Conservation (phyloP, 495 filamentous ascomycete species). For the Annulohypoxylon maeteangense region DNA sequence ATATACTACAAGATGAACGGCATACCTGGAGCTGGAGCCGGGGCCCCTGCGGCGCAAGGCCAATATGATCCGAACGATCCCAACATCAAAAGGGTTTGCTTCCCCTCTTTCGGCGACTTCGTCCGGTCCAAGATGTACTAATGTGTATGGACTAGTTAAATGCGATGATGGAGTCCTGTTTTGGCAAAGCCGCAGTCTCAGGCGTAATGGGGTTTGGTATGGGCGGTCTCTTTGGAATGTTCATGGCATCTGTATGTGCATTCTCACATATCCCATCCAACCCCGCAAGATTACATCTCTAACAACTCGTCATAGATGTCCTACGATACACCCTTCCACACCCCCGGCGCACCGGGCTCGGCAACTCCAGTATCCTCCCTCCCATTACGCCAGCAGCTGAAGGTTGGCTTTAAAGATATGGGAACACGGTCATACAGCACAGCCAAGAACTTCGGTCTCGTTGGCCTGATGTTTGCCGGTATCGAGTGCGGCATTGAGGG, state of each 20-base stretch:
- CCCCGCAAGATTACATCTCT: slow-evolving; percentile 10
- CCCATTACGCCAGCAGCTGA: slow-evolving; percentile 83
- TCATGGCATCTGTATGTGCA: slow-evolving; percentile 86
- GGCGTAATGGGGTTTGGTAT: slow-evolving; percentile 90
- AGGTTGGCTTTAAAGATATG: slow-evolving; percentile 92
- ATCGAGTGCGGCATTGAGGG: slow-evolving; percentile 97
- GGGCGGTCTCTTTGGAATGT: slow-evolving; percentile 91
- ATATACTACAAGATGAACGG: slow-evolving; percentile 39
- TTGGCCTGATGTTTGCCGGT: slow-evolving; percentile 89
- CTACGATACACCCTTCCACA: slow-evolving; percentile 83
- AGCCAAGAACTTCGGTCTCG: slow-evolving; percentile 93
- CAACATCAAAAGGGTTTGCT: slow-evolving; percentile 52
- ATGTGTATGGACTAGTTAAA: slow-evolving; percentile 68
- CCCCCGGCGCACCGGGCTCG: slow-evolving; percentile 67
- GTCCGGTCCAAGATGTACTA: slow-evolving; percentile 26
- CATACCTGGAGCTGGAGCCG: slow-evolving; percentile 38
- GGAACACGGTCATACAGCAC: slow-evolving; percentile 82
- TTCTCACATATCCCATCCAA: not conserved
- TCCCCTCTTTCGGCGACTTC: slow-evolving; percentile 15
- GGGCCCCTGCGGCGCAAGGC: slow-evolving; percentile 18
- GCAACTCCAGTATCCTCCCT: slow-evolving; percentile 70
- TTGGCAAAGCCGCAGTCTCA: slow-evolving; percentile 81
- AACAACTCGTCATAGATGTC: slow-evolving; percentile 72
- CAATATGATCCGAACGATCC: slow-evolving; percentile 55
- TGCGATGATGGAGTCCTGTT: slow-evolving; percentile 87